Evolutionary conservation across 768 basidiomycete species (phyloP).

Genomic region (Arthromyces matolae): DNA sequence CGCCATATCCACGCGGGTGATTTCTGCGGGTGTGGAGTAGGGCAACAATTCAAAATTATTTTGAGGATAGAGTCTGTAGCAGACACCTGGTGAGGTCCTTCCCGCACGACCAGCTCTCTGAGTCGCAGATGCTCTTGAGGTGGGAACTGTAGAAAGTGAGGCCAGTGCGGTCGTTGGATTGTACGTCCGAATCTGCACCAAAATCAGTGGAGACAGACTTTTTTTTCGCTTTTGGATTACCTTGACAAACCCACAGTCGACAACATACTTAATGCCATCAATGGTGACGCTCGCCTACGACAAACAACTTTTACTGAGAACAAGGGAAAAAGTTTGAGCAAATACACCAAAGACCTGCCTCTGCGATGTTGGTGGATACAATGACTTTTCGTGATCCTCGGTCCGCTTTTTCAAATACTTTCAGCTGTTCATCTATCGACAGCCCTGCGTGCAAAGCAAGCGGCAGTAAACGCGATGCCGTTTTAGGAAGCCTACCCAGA

Average conservation of each 20-base stretch:
- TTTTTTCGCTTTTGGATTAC: constrained; percentile 31
- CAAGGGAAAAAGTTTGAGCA: background rate
- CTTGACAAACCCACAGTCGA: constrained; percentile 96
- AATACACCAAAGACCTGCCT: constrained; percentile 49
- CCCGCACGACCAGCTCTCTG: constrained; percentile 96
- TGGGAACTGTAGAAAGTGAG: constrained; percentile 77
- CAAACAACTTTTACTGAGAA: background rate
- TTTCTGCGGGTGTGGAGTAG: constrained; percentile 79
- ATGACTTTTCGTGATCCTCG: constrained; percentile 83
- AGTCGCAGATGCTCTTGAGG: constrained; percentile 84
- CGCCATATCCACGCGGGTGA: constrained; percentile 86
- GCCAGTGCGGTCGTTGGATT: constrained; percentile 85
- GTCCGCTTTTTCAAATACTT: constrained; percentile 77
- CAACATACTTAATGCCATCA: constrained; percentile 89
- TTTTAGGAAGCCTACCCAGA: constrained; percentile 44
- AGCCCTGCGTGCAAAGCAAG: constrained; percentile 89
- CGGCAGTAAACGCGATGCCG: constrained; percentile 54
- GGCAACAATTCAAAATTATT: constrained; percentile 58
- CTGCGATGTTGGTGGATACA: constrained; percentile 93
- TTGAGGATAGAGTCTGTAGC: constrained; percentile 85
- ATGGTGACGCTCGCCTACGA: constrained; percentile 91
- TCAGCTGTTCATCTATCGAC: constrained; percentile 81
- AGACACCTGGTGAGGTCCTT: constrained; percentile 87
- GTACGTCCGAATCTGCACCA: constrained; percentile 75
- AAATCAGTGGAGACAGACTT: background rate